Evolutionary conservation across 306 rosid species (phyloP).

Genomic region (Rubus idaeus): DNA sequence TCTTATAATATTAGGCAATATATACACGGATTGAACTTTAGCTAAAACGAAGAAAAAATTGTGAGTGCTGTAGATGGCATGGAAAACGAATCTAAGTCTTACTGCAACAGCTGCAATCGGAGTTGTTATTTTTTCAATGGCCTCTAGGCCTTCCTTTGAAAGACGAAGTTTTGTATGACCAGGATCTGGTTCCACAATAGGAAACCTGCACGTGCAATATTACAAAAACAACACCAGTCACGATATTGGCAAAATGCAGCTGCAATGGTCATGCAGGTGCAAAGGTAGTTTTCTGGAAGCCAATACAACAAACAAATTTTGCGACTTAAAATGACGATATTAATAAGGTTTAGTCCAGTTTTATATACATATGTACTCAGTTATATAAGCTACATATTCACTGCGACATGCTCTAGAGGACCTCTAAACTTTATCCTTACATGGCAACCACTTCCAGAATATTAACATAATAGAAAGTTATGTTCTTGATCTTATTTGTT

Average conservation of each 20-base stretch:
- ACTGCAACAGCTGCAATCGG: conserved; percentile 95
- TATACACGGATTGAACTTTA: background rate
- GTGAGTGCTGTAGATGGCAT: background rate
- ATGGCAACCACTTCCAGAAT: background rate
- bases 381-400: background rate
- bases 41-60: background rate
- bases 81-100: conserved; percentile 33
- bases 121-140: conserved; percentile 66
- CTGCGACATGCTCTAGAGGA: background rate
- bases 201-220: conserved; percentile 54
- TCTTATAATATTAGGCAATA: background rate
- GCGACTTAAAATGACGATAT: background rate
- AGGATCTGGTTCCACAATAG: conserved; percentile 92
- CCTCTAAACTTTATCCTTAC: background rate
- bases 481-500: background rate
- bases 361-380: background rate
- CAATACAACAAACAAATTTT: background rate
- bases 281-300: background rate
- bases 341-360: background rate
- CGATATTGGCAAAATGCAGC: conserved; percentile 16
- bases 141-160: conserved; percentile 89
- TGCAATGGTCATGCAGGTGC: background rate
- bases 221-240: conserved; percentile 28
- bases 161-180: conserved; percentile 90
- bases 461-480: background rate